phyloP scores from a whole-genome alignment of 1,284 basidiomycete genomes.

The Sparassis latifolia region DNA sequence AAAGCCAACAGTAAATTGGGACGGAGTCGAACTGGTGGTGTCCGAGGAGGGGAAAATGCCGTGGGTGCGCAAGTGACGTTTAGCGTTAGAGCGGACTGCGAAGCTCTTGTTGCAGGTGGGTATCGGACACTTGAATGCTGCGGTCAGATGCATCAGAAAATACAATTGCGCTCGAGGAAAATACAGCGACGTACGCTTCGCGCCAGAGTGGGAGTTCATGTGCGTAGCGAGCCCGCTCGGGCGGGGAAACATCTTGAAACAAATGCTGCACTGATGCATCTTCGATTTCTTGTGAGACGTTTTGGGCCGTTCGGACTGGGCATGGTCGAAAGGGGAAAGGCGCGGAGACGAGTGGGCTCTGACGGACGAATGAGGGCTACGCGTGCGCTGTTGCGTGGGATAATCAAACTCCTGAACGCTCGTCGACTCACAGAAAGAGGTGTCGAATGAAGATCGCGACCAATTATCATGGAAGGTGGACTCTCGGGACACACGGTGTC shows the following conservation, averaged over 20 bases:
- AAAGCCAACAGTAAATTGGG: constrained; percentile 37
- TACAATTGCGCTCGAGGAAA: neutral
- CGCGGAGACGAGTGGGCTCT: constrained; percentile 7
- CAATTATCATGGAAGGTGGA: constrained; percentile 9
- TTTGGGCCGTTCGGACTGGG: constrained; percentile 17
- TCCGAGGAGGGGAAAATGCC: constrained; percentile 31
- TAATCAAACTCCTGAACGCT: constrained; percentile 4
- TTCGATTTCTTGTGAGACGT: constrained; percentile 37
- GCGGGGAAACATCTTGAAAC: constrained; percentile 53
- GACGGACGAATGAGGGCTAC: constrained; percentile 7
- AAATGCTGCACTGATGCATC: constrained; percentile 48
- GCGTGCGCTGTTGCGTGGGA: constrained; percentile 5
- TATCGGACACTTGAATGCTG: constrained; percentile 52
- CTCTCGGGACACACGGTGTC: constrained; percentile 6
- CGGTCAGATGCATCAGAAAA: constrained; percentile 1
- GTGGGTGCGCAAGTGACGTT: constrained; percentile 54
- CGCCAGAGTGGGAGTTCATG: constrained; percentile 66
- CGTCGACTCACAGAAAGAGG: constrained; percentile 4
- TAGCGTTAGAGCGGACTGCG: constrained; percentile 59
- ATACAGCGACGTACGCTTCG: constrained; percentile 42
- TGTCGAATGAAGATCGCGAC: constrained; percentile 9
- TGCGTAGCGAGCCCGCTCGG: constrained; percentile 67
- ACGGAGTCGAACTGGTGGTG: constrained; percentile 20
- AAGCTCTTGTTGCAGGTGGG: constrained; percentile 51
- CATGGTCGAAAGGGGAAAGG: constrained; percentile 9